phyloP scores from a whole-genome alignment of 192 early-diverging fungal species.

The Coemansia sp. region DNA sequence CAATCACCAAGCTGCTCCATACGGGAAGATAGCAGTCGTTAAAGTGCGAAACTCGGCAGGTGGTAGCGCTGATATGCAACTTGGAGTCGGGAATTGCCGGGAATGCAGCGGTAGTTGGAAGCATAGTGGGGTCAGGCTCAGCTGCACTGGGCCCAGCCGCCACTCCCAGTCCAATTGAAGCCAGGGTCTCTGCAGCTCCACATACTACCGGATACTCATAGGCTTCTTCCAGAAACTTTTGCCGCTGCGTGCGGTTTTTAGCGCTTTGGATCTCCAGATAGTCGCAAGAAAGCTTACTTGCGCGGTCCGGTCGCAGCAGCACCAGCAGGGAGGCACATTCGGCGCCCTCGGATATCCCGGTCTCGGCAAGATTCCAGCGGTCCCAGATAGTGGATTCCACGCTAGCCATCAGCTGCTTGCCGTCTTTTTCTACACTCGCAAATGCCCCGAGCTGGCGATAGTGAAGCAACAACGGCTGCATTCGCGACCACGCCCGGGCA shows the following conservation, averaged over 20 bases:
- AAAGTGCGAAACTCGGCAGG: slow-evolving; percentile 31
- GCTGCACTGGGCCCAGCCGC: background rate
- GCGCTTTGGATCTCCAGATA: slow-evolving; percentile 43
- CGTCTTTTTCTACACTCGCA: slow-evolving; percentile 75
- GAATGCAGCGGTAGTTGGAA: slow-evolving; percentile 8
- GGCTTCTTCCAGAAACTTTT: slow-evolving; percentile 20
- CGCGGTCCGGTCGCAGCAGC: slow-evolving; percentile 29
- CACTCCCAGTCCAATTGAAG: background rate
- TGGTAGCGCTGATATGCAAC: background rate
- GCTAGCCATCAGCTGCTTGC: slow-evolving; percentile 71
- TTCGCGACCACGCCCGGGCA: slow-evolving; percentile 70
- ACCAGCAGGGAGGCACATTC: slow-evolving; percentile 47
- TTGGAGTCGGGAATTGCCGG: background rate
- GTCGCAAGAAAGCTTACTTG: slow-evolving; percentile 28
- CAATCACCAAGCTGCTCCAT: slow-evolving; percentile 49
- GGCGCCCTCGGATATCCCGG: slow-evolving; percentile 31
- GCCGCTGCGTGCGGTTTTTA: slow-evolving; percentile 29
- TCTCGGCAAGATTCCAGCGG: slow-evolving; percentile 24
- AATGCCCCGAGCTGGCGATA: slow-evolving; percentile 77
- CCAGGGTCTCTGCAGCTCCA: background rate
- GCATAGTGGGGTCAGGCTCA: background rate
- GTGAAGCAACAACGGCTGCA: slow-evolving; percentile 68
- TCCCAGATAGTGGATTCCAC: slow-evolving; percentile 62
- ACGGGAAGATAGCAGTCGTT: slow-evolving; percentile 37
- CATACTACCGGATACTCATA: slow-evolving; percentile 16